Percentiles rank a stretch among this genome's conserved stretches.
These are phyloP conservation scores for Cenchrus americanus DNA, from an alignment of 176 grass and related monocot genomes.

Conservation along the genomic window DNA sequence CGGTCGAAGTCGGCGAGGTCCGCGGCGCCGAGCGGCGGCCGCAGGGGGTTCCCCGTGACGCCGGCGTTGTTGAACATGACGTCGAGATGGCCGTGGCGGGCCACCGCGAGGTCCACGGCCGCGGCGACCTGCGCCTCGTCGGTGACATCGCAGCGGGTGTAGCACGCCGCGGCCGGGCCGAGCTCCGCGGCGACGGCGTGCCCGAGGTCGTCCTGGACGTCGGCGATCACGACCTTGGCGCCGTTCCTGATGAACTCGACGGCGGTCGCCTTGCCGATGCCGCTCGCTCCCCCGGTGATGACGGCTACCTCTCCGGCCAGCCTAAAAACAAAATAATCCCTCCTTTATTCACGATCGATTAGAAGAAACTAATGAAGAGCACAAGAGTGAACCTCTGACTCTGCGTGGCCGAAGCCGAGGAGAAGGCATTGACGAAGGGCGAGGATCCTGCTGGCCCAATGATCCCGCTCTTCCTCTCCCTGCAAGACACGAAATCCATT, in stretches of 20 bases:
- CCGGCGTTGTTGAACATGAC: slow-evolving; percentile 70
- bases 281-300: background rate
- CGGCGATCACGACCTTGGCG: background rate
- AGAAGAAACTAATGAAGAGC: too few species aligned
- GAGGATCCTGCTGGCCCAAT: background rate
- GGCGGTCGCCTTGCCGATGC: background rate
- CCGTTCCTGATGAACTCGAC: background rate
- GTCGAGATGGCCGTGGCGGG: slow-evolving; percentile 64
- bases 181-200: background rate
- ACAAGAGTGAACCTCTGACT: background rate
- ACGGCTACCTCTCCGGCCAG: background rate
- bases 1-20: background rate
- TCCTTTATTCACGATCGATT: too few species aligned
- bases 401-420: background rate
- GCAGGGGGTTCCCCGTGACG: background rate
- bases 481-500: background rate
- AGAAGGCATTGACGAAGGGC: background rate
- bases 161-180: slow-evolving; percentile 25
- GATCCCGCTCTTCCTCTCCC: background rate
- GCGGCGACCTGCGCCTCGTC: slow-evolving; percentile 62
- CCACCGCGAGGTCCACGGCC: slow-evolving; percentile 59
- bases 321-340: background rate
- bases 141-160: slow-evolving; percentile 62
- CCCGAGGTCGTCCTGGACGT: background rate
- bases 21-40: background rate